Percentiles rank a stretch among this genome's conserved stretches.
Evolutionary conservation across 805 yeast species (phyloP).

Genomic region (Ogataea dorogensis): DNA sequence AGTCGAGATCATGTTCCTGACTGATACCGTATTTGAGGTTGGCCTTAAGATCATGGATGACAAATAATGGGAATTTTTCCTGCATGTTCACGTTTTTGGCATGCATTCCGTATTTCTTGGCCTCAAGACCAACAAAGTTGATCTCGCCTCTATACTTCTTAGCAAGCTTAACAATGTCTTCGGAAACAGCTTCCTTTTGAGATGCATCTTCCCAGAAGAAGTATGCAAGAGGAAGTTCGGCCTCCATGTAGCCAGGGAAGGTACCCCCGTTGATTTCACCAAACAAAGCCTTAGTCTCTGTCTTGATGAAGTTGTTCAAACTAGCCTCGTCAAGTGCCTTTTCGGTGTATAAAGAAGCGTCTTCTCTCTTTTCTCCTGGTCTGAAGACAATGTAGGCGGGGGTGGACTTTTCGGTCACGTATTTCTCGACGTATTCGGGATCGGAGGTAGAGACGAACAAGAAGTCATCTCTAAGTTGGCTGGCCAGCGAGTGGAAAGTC

Average conservation of each 20-base stretch:
- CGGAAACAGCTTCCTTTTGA: constrained; percentile 57
- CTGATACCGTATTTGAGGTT: constrained; percentile 78
- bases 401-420: constrained; percentile 33
- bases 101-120: constrained; percentile 75
- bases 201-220: constrained; percentile 74
- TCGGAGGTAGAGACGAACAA: constrained; percentile 53
- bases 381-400: constrained; percentile 48
- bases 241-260: constrained; percentile 68
- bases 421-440: constrained; percentile 35
- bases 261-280: constrained; percentile 85
- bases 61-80: constrained; percentile 87
- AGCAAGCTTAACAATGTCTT: constrained; percentile 60
- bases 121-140: constrained; percentile 88
- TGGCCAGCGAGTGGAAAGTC: constrained; percentile 65
- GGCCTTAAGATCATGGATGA: constrained; percentile 66
- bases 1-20: constrained; percentile 54
- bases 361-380: constrained; percentile 45
- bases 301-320: constrained; percentile 48
- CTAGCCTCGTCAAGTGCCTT: constrained; percentile 36
- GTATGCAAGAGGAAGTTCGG: constrained; percentile 80
- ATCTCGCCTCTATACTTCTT: constrained; percentile 74
- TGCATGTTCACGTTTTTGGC: constrained; percentile 82
- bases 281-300: constrained; percentile 75
- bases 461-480: constrained; percentile 58
- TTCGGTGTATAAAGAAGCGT: constrained; percentile 45